A percentile compares a stretch with the other conserved stretches of the same genome.
Conservation (phyloP, 129 eudicot genomes). For the Centrapalus pauciflorus region DNA sequence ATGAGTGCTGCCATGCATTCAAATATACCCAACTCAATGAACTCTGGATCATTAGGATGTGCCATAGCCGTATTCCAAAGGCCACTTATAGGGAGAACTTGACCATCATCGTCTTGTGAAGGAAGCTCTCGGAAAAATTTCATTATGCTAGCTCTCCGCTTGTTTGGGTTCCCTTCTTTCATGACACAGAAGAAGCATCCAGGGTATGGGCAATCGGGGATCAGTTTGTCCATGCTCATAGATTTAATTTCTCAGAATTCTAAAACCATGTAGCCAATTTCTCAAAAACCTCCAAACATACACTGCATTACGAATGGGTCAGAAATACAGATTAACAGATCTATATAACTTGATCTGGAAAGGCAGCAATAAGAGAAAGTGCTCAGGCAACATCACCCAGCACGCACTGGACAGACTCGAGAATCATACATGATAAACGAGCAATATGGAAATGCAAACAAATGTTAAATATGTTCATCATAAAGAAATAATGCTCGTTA, state of each 20-base stretch:
- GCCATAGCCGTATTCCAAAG: slow-evolving; percentile 99
- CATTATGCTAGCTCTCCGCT: slow-evolving; percentile 80
- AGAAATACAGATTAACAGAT: not conserved
- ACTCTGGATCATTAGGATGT: slow-evolving; percentile 93
- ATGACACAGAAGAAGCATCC: slow-evolving; percentile 98
- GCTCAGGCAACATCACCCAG: not conserved
- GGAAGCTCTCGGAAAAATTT: slow-evolving; percentile 95
- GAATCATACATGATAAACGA: not conserved
- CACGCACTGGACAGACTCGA: not conserved
- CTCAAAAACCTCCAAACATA: slow-evolving; percentile 11
- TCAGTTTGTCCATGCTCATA: slow-evolving; percentile 70
- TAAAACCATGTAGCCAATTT: slow-evolving; percentile 20
- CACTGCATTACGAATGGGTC: slow-evolving; percentile 17
- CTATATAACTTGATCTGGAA: not conserved
- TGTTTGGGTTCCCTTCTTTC: slow-evolving; percentile 95
- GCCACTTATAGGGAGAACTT: slow-evolving; percentile 96
- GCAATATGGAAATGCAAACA: not conserved
- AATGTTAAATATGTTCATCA: not conserved
- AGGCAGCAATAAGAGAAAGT: not conserved
- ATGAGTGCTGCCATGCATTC: slow-evolving; percentile 94
- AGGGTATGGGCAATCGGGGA: slow-evolving; percentile 90
- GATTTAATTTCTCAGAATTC: not conserved
- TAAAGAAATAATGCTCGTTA: no score
- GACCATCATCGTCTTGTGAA: slow-evolving; percentile 97
- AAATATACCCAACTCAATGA: slow-evolving; percentile 88